phyloP scores from a whole-genome alignment of 345 rosid species.

The Camelina hispida region DNA sequence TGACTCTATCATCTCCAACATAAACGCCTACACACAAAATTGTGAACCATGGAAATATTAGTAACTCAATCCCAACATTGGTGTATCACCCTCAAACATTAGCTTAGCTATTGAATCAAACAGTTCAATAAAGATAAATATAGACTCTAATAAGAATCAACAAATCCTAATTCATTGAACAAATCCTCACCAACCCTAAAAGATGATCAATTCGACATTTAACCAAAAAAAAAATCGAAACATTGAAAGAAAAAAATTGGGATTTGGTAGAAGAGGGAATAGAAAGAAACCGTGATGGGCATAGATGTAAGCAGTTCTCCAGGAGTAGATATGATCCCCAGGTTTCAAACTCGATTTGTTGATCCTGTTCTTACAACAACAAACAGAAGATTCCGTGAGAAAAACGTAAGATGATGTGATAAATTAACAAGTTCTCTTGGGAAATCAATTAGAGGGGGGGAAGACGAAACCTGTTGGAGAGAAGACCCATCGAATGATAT shows the following conservation, averaged over 20 bases:
- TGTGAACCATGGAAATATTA: no score
- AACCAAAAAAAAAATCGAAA: no score
- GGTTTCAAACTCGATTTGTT: slow-evolving; percentile 63
- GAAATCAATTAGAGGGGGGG: not conserved
- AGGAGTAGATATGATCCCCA: slow-evolving; percentile 90
- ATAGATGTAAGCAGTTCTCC: slow-evolving; percentile 90
- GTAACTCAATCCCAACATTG: no score
- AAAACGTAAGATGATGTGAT: slow-evolving; percentile 1
- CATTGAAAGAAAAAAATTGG: not conserved
- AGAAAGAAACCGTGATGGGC: slow-evolving; percentile 76
- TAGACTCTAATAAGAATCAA: no score
- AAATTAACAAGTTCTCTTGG: not conserved
- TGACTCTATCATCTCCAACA: slow-evolving; percentile 75
- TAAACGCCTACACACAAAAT: slow-evolving; percentile 59
- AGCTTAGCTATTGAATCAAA: not conserved
- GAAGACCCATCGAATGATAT: slow-evolving; percentile 65
- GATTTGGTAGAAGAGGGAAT: not conserved
- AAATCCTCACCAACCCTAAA: not conserved
- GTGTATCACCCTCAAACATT: not conserved
- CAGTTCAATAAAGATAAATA: not conserved
- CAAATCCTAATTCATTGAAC: slow-evolving; percentile 5
- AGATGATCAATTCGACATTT: not conserved
- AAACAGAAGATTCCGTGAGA: slow-evolving; percentile 2
- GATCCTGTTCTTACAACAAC: slow-evolving; percentile 48
- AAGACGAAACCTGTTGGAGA: slow-evolving; percentile 78